These are phyloP conservation scores for Solanum bukasovii DNA, from an alignment of 257 asterid genomes.

Conservation along the genomic window DNA sequence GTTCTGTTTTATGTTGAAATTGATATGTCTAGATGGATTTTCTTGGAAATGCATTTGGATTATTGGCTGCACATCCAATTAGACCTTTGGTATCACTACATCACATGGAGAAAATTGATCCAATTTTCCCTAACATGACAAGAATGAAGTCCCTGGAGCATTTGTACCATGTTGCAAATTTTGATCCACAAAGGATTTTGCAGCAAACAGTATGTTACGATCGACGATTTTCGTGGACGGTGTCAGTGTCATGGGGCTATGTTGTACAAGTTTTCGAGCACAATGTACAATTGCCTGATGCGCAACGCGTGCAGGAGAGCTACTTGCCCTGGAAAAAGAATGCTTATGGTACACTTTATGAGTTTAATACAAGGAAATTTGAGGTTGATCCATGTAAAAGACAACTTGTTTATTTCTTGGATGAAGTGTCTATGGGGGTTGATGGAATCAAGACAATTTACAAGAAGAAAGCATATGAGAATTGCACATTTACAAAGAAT, in stretches of 20 bases:
- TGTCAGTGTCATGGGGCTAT: slow-evolving; percentile 73
- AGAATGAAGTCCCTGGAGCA: slow-evolving; percentile 36
- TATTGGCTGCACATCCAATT: slow-evolving; percentile 63
- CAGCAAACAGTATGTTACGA: slow-evolving; percentile 82
- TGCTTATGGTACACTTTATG: slow-evolving; percentile 33
- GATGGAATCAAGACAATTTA: slow-evolving; percentile 35
- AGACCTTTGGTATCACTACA: slow-evolving; percentile 57
- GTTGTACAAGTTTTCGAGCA: slow-evolving; percentile 56
- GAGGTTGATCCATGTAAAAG: slow-evolving; percentile 45
- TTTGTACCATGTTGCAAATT: slow-evolving; percentile 40
- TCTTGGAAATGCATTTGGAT: slow-evolving; percentile 61
- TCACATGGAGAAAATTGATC: slow-evolving; percentile 64
- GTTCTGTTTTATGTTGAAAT: not conserved
- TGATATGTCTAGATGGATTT: slow-evolving; percentile 44
- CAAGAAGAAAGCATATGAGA: slow-evolving; percentile 8
- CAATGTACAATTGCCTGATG: slow-evolving; percentile 40
- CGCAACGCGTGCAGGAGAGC: slow-evolving; percentile 41
- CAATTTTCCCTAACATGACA: slow-evolving; percentile 62
- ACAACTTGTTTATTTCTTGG: slow-evolving; percentile 40
- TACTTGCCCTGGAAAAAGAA: slow-evolving; percentile 74
- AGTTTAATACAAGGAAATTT: slow-evolving; percentile 47
- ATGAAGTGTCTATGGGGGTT: slow-evolving; percentile 16
- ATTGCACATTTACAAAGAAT: slow-evolving; percentile 26
- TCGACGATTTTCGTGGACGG: slow-evolving; percentile 29
- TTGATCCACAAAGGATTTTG: slow-evolving; percentile 48